A percentile compares a stretch with the other conserved stretches of the same genome.
phyloP scores from a whole-genome alignment of 306 rosid genomes.

The Hippophae gyantsensis region DNA sequence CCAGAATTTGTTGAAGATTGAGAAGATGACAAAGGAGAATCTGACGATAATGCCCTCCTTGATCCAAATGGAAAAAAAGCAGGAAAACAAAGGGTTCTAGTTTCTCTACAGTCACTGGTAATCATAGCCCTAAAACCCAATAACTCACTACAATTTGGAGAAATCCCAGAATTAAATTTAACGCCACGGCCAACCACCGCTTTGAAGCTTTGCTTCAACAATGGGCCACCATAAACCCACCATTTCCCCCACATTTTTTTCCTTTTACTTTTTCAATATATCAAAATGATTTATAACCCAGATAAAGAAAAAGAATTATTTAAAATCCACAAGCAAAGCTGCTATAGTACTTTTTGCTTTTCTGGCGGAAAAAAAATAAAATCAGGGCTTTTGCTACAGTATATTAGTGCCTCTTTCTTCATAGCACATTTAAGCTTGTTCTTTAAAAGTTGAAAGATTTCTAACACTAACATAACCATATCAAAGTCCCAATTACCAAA shows the following conservation, averaged over 20 bases:
- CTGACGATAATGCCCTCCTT: neutral
- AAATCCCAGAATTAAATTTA: neutral
- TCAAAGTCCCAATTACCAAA: too few species aligned
- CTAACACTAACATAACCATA: too few species aligned
- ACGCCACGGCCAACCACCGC: constrained; percentile 2
- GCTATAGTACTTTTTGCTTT: too few species aligned
- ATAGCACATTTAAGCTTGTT: too few species aligned
- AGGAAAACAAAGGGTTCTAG: neutral
- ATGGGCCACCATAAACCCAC: neutral
- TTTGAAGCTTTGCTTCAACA: neutral
- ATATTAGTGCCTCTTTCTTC: too few species aligned
- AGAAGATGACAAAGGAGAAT: neutral
- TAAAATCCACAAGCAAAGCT: too few species aligned
- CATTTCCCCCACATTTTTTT: constrained; percentile 17
- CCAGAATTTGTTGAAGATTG: neutral
- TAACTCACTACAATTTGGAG: neutral
- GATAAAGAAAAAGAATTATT: too few species aligned
- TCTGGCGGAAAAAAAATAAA: too few species aligned
- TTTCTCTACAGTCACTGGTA: neutral
- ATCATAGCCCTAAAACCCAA: neutral
- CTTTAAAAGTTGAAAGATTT: too few species aligned
- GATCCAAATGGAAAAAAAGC: constrained; percentile 4
- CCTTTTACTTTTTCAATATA: too few species aligned
- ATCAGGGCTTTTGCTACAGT: too few species aligned
- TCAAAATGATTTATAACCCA: too few species aligned